phyloP scores from a whole-genome alignment of 768 basidiomycete species.

The Mycena polygramma region DNA sequence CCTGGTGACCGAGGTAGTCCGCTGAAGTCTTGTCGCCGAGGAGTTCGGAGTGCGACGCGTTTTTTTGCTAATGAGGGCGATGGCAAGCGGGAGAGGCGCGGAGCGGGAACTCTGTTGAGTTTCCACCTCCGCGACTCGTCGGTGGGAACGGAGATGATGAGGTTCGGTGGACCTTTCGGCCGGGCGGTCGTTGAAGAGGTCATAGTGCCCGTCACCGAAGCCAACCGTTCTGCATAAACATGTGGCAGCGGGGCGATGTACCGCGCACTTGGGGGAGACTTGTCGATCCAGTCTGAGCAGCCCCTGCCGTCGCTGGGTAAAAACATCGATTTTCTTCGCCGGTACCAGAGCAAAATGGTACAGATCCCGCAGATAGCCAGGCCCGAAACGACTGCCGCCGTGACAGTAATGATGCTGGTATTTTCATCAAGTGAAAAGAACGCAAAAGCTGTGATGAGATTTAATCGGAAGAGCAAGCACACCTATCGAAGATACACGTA shows the following conservation, averaged over 20 bases:
- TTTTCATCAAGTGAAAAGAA: background rate
- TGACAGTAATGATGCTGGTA: background rate
- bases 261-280: constrained; percentile 1
- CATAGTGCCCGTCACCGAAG: background rate
- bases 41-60: constrained; percentile 21
- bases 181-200: background rate
- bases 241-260: constrained; percentile 13
- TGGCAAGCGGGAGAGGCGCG: constrained; percentile 29
- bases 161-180: constrained; percentile 1
- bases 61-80: constrained; percentile 19
- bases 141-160: constrained; percentile 7
- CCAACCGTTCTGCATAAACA: constrained; percentile 4
- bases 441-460: constrained; percentile 7
- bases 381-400: background rate
- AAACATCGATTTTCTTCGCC: background rate
- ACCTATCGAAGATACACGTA: background rate
- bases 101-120: constrained; percentile 29
- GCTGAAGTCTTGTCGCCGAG: constrained; percentile 9
- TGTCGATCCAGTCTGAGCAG: background rate
- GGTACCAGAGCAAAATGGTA: constrained; percentile 18
- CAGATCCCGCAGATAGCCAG: constrained; percentile 3
- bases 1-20: constrained; percentile 13
- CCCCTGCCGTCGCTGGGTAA: background rate
- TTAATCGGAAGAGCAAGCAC: background rate
- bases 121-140: constrained; percentile 20